Evolutionary conservation across 225 moss, liverwort and hornwort genomes (phyloP).

Genomic region (Anthoceros angustus): DNA sequence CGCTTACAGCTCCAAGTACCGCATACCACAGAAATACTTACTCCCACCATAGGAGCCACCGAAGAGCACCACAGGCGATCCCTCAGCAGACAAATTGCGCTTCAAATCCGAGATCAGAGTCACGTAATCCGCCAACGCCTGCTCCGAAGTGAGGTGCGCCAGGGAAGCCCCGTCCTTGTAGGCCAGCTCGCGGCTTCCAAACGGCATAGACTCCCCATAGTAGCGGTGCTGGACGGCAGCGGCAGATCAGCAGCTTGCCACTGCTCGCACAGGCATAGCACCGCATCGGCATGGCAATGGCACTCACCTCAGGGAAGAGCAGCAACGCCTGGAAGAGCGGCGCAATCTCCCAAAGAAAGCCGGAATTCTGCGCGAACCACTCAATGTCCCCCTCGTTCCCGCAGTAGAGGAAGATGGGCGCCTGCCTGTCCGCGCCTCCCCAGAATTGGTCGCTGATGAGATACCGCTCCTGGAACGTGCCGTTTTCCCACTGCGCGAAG

Average conservation of each 20-base stretch:
- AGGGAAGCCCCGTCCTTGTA: conserved; percentile 68
- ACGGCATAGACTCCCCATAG: conserved; percentile 92
- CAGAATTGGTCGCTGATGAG: conserved; percentile 47
- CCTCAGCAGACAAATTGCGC: conserved; percentile 64
- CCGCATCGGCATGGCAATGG: conserved; percentile 2
- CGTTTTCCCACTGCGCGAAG: conserved; percentile 29
- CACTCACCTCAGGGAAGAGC: conserved; percentile 54
- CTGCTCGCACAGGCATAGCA: background rate
- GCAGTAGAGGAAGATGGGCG: conserved; percentile 84
- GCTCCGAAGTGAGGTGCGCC: conserved; percentile 70
- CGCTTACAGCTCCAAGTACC: background rate
- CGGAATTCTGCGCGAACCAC: conserved; percentile 84
- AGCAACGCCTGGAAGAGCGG: conserved; percentile 62
- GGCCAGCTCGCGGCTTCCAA: conserved; percentile 50
- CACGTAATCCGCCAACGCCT: conserved; percentile 82
- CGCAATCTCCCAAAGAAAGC: conserved; percentile 87
- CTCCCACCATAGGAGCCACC: conserved; percentile 96
- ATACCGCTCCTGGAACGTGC: conserved; percentile 59
- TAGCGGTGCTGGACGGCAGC: conserved; percentile 52
- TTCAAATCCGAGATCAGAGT: conserved; percentile 74
- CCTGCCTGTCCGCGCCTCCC: conserved; percentile 31
- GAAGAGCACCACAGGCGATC: conserved; percentile 82
- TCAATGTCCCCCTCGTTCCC: conserved; percentile 98
- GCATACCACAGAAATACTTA: conserved; percentile 12
- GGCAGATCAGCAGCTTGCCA: background rate